Percentiles rank a stretch among this genome's conserved stretches.
Evolutionary conservation across 2,329 filamentous ascomycete species (phyloP).

Genomic region (Calonectria fujianensis): DNA sequence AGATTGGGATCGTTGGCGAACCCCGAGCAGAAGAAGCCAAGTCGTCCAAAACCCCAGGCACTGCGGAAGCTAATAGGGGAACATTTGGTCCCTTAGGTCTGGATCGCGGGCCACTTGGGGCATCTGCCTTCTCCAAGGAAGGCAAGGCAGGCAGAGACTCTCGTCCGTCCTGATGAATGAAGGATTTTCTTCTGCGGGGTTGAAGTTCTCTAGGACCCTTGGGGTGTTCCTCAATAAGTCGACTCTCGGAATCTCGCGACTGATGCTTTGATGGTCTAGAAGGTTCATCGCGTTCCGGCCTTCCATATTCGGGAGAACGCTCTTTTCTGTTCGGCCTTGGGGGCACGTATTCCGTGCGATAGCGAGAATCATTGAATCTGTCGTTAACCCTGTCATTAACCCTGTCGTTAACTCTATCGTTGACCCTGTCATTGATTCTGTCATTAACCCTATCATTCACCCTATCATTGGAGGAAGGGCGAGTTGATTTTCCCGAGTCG

Average conservation of each 20-base stretch:
- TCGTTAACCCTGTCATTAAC: slow-evolving; percentile 51
- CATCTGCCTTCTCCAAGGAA: slow-evolving; percentile 51
- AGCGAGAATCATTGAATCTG: slow-evolving; percentile 51
- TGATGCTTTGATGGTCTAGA: slow-evolving; percentile 45
- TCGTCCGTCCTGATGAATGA: slow-evolving; percentile 61
- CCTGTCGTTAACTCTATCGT: slow-evolving; percentile 41
- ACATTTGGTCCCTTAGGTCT: slow-evolving; percentile 61
- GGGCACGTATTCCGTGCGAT: slow-evolving; percentile 53
- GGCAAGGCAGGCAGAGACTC: slow-evolving; percentile 49
- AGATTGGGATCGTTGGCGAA: slow-evolving; percentile 58
- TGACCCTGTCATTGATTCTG: slow-evolving; percentile 54
- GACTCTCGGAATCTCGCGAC: slow-evolving; percentile 56
- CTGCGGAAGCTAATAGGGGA: slow-evolving; percentile 57
- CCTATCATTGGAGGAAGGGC: slow-evolving; percentile 58
- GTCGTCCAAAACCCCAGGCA: slow-evolving; percentile 46
- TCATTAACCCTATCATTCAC: slow-evolving; percentile 53
- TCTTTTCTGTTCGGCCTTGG: slow-evolving; percentile 57
- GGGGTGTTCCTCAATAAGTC: slow-evolving; percentile 63
- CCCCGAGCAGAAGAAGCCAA: slow-evolving; percentile 48
- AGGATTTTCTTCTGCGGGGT: slow-evolving; percentile 59
- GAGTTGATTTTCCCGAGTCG: slow-evolving; percentile 54
- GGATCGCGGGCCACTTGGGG: slow-evolving; percentile 52
- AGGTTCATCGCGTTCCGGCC: slow-evolving; percentile 49
- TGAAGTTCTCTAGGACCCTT: slow-evolving; percentile 55
- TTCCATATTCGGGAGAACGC: slow-evolving; percentile 55